These are phyloP conservation scores for Juncus inflexus DNA, from an alignment of 176 grass and related monocot species.

Conservation along the genomic window DNA sequence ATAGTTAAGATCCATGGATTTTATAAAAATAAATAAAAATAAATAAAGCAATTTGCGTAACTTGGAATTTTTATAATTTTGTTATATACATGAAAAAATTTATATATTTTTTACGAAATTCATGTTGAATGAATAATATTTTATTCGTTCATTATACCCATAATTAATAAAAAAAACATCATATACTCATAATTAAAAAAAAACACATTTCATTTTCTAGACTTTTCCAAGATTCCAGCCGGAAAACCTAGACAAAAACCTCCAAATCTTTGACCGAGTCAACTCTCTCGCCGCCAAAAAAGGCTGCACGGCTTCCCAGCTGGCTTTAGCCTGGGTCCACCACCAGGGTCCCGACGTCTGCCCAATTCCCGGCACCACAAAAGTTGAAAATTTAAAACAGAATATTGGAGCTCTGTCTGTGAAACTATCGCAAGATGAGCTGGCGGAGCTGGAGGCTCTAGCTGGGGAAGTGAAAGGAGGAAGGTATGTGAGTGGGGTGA, in stretches of 20 bases:
- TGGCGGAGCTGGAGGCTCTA: conserved; percentile 37
- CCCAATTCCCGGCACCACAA: conserved; percentile 58
- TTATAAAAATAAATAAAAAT: no score
- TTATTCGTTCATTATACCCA: no score
- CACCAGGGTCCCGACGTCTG: conserved; percentile 49
- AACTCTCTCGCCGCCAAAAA: conserved; percentile 42
- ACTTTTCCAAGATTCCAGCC: conserved; percentile 40
- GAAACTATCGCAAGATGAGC: conserved; percentile 38
- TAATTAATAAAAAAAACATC: not conserved
- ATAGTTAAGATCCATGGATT: no score
- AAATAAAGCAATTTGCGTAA: no score
- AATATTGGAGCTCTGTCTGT: conserved; percentile 41
- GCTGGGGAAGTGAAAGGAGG: conserved; percentile 22
- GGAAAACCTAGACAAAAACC: conserved; percentile 50
- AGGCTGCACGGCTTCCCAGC: conserved; percentile 49
- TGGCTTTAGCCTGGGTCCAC: conserved; percentile 54
- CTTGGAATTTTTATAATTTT: no score
- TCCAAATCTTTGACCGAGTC: conserved; percentile 39
- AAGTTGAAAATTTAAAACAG: conserved; percentile 47
- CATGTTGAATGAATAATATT: no score
- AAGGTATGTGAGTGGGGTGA: not conserved
- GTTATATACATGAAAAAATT: no score
- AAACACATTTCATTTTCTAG: conserved; percentile 23
- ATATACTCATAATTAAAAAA: not conserved
- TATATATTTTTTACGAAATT: no score